phyloP scores from a whole-genome alignment of 2,329 filamentous ascomycete genomes.

The Phaeosphaeria sp. region DNA sequence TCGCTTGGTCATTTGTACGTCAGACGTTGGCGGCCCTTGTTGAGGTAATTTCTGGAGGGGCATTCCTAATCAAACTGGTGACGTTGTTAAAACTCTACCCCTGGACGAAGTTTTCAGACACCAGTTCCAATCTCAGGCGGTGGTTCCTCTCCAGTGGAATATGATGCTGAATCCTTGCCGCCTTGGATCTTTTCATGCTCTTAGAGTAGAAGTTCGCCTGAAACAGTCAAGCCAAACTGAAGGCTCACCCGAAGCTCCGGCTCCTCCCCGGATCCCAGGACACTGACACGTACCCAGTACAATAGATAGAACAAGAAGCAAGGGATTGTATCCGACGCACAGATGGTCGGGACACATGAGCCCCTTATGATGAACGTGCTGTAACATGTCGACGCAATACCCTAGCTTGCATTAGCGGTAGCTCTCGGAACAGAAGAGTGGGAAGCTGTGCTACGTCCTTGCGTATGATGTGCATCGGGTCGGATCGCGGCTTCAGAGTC shows the following conservation, averaged over 20 bases:
- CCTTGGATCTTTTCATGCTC: neutral
- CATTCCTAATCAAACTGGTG: conserved; percentile 10
- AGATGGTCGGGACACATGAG: conserved; percentile 13
- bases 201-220: neutral
- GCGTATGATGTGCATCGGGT: conserved; percentile 16
- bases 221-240: conserved; percentile 1
- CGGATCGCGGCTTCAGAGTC: conserved; percentile 13
- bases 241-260: neutral
- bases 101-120: neutral
- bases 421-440: conserved; percentile 17
- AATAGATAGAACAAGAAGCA: conserved; percentile 15
- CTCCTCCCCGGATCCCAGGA: conserved; percentile 6
- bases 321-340: conserved; percentile 18
- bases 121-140: neutral
- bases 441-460: conserved; percentile 28
- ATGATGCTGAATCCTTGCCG: neutral
- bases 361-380: conserved; percentile 22
- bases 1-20: conserved; percentile 5
- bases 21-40: conserved; percentile 7
- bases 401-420: conserved; percentile 13
- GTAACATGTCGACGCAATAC: conserved; percentile 10
- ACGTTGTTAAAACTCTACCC: neutral
- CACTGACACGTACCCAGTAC: conserved; percentile 19
- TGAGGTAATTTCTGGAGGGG: conserved; percentile 26
- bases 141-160: neutral